Percentiles rank a stretch among this genome's conserved stretches.
These are phyloP conservation scores for Hypsizygus marmoreus DNA, from an alignment of 768 basidiomycete genomes.

Conservation along the genomic window DNA sequence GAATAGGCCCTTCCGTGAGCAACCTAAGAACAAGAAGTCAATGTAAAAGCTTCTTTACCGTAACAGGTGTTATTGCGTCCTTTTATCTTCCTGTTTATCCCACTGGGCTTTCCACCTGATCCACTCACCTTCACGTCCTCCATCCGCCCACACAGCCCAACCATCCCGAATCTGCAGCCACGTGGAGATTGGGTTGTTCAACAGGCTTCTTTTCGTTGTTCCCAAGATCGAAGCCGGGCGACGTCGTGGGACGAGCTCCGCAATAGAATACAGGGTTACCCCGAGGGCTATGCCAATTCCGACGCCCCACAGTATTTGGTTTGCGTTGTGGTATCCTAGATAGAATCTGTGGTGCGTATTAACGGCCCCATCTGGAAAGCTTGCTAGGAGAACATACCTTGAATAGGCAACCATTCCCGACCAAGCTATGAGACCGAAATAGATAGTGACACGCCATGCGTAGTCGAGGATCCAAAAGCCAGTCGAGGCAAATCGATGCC, in stretches of 20 bases:
- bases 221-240: conserved; percentile 59
- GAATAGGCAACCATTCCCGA: conserved; percentile 75
- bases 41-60: neutral
- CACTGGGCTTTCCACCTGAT: conserved; percentile 61
- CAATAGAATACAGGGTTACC: conserved; percentile 49
- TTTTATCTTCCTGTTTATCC: conserved; percentile 38
- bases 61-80: conserved; percentile 15
- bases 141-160: conserved; percentile 80
- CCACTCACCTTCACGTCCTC: conserved; percentile 78
- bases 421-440: conserved; percentile 55
- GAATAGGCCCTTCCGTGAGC: too few relatives aligned
- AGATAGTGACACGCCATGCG: conserved; percentile 48
- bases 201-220: conserved; percentile 43
- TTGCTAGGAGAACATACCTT: conserved; percentile 44
- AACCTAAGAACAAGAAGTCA: too few relatives aligned
- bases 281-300: conserved; percentile 64
- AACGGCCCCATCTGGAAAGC: neutral
- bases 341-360: conserved; percentile 48
- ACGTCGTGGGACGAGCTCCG: conserved; percentile 58
- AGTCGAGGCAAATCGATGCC: conserved; percentile 62
- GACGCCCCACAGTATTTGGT: conserved; percentile 77
- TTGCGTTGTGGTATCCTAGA: conserved; percentile 72
- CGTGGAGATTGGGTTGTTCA: conserved; percentile 55
- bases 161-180: conserved; percentile 81
- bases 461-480: conserved; percentile 53